Evolutionary conservation across 208 protist species (phyloP), one percentile per base, ranked within the genome.

Genomic region (Wallacemonas sp.): DNA sequence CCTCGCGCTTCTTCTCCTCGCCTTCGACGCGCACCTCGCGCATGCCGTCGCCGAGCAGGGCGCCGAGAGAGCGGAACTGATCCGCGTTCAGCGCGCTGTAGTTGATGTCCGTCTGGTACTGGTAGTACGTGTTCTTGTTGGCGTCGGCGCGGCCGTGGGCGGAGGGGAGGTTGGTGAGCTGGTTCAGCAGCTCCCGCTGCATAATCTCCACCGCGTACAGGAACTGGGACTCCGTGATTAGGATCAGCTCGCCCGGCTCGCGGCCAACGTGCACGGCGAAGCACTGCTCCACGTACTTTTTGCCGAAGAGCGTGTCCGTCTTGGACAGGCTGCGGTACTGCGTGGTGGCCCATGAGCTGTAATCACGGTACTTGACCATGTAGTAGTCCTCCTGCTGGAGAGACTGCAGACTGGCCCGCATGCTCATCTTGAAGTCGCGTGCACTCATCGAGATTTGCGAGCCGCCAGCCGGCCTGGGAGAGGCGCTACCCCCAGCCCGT

Each of bases 311-410:
- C 38, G 68, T 66, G 76, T 94, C 88, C 26, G 58, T 78, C 68
- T 87, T 83, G 39, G 77, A 70, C 52, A 91, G 66, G 52, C 46
- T 61, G 47, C 60, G 61, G 76, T 94, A 91, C 36, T 81, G 58
- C 4, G 57, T 30, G 29, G 81, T 74, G 2, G 81, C 84, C 88
- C 88, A 94, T 9, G 70, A 32, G 44, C 82, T 90, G 77, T 94
- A 94, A 61, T 94, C 88, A 39, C 88, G 84, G 67, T 94, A 94
- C 55, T 66, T 70, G 56, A 94, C 88, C 30, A 94, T 74, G 62
- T 90, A 94, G 70, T 90, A 94, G 61, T 94, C 85, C 41, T 94
- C 88, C 61, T 89, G 75, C 46, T 94, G 77, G 27, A 94, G 56
- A 8, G 77, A 71, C 70, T 86, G 79, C 46, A 94, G 74, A 26